These are phyloP conservation scores for Phyllosticta citriasiana DNA, from an alignment of 2,329 filamentous ascomycete genomes.

Conservation along the genomic window DNA sequence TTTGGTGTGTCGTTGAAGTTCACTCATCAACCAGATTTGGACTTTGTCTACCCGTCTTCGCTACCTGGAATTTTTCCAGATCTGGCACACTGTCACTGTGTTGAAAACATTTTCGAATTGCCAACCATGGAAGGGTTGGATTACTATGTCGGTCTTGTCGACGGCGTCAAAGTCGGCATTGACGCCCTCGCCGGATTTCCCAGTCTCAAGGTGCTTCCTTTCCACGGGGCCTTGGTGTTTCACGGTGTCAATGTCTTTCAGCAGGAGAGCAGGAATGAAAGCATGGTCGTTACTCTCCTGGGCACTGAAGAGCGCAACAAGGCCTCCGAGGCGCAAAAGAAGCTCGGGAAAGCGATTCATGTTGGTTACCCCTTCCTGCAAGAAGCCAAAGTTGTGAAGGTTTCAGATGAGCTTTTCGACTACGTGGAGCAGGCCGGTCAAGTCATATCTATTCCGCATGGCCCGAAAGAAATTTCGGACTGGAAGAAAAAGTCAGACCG, in stretches of 20 bases:
- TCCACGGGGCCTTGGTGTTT: constrained; percentile 71
- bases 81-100: constrained; percentile 73
- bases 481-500: constrained; percentile 76
- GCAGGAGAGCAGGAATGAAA: constrained; percentile 90
- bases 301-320: constrained; percentile 63
- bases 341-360: constrained; percentile 76
- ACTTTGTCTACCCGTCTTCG: constrained; percentile 80
- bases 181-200: constrained; percentile 90
- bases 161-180: constrained; percentile 71
- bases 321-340: constrained; percentile 61
- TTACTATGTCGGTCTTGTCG: constrained; percentile 71
- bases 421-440: constrained; percentile 64
- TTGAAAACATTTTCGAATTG: constrained; percentile 93
- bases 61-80: constrained; percentile 85
- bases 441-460: constrained; percentile 60
- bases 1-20: constrained; percentile 94
- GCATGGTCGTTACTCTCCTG: constrained; percentile 79
- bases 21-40: constrained; percentile 65
- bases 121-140: constrained; percentile 86
- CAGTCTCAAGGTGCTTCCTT: constrained; percentile 74
- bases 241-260: constrained; percentile 93
- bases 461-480: constrained; percentile 64
- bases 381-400: constrained; percentile 79
- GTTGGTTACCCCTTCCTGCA: constrained; percentile 93
- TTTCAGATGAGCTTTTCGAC: constrained; percentile 89